Conservation (phyloP, 495 filamentous ascomycete genomes). For the Neurospora sp. region DNA sequence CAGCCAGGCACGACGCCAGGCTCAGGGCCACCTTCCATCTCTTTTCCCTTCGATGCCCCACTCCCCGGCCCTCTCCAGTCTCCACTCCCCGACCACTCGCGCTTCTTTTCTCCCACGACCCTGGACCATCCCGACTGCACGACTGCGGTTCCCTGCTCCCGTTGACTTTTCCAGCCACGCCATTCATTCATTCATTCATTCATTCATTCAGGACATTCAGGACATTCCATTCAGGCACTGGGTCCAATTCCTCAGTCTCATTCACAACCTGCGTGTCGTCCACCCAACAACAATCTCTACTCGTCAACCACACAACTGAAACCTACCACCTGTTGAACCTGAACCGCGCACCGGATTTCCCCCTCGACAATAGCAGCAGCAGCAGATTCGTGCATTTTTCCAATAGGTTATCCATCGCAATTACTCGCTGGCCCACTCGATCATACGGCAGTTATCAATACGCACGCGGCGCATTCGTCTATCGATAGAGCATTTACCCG, state of each 20-base stretch:
- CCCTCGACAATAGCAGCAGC: slow-evolving; percentile 6
- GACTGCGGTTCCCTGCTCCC: slow-evolving; percentile 1
- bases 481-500: neutral
- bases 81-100: neutral
- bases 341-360: neutral
- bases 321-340: neutral
- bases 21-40: neutral
- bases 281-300: slow-evolving; percentile 14
- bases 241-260: neutral
- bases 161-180: slow-evolving; percentile 24
- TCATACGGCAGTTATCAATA: neutral
- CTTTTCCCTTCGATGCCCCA: neutral
- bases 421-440: slow-evolving; percentile 1
- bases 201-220: neutral
- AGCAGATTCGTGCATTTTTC: slow-evolving; percentile 19
- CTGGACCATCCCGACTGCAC: neutral
- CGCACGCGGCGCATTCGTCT: neutral
- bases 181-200: neutral
- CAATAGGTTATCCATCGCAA: slow-evolving; percentile 9
- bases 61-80: neutral
- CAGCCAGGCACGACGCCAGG: neutral
- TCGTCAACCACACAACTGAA: slow-evolving; percentile 1
- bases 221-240: neutral
- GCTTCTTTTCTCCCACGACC: neutral
- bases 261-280: slow-evolving; percentile 4